phyloP scores from a whole-genome alignment of 768 basidiomycete species.

The Gyrodon lividus region DNA sequence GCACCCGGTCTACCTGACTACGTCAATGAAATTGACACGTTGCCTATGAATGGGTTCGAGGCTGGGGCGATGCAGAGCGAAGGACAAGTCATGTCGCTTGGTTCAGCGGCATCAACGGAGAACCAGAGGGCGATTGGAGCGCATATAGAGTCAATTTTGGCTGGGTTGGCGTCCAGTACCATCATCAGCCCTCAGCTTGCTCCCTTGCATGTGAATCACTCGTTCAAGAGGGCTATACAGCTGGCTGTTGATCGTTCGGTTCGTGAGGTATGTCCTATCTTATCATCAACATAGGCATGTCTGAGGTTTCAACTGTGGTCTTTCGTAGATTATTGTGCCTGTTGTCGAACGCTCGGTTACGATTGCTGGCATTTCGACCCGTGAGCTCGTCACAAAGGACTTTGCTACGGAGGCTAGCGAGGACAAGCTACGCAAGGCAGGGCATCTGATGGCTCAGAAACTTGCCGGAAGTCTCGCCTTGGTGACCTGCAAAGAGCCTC shows the following conservation, averaged over 20 bases:
- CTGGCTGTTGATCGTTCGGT: constrained; percentile 92
- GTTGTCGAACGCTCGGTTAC: constrained; percentile 98
- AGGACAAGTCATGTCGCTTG: constrained; percentile 61
- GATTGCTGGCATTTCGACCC: constrained; percentile 95
- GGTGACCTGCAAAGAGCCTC: constrained; percentile 97
- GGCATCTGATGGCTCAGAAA: constrained; percentile 95
- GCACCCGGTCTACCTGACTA: constrained; percentile 75
- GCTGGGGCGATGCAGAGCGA: constrained; percentile 48
- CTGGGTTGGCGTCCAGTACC: constrained; percentile 66
- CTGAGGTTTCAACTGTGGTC: background rate
- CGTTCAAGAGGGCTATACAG: constrained; percentile 88
- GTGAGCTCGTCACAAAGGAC: constrained; percentile 93
- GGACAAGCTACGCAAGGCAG: constrained; percentile 85
- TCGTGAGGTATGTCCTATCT: constrained; percentile 64
- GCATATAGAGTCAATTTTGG: constrained; percentile 81
- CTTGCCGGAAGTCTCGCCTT: constrained; percentile 94
- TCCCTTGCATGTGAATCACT: constrained; percentile 71
- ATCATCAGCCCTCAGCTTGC: constrained; percentile 76
- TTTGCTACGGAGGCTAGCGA: constrained; percentile 93
- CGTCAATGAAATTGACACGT: constrained; percentile 73
- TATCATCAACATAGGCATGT: background rate
- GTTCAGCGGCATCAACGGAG: constrained; percentile 59
- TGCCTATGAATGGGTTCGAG: constrained; percentile 75
- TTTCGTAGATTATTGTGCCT: constrained; percentile 81
- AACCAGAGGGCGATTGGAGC: constrained; percentile 65